Conservation (phyloP, 768 basidiomycete genomes). For the Agaricus blazei region DNA sequence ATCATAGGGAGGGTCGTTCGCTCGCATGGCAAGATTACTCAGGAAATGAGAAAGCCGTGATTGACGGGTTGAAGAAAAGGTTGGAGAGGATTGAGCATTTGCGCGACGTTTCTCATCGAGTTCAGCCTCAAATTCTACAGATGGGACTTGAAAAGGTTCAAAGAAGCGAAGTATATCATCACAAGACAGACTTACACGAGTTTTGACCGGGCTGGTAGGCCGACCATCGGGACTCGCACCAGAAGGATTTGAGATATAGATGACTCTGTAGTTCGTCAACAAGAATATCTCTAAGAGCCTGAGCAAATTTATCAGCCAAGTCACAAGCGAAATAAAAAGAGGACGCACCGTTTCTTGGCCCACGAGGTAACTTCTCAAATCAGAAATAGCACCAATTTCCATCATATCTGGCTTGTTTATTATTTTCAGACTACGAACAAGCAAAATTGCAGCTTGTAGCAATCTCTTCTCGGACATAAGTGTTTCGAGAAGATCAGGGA, state of each 20-base stretch:
- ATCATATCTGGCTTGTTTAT: conserved; percentile 91
- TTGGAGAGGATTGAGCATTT: conserved; percentile 31
- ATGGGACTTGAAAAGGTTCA: conserved; percentile 44
- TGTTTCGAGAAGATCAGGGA: conserved; percentile 89
- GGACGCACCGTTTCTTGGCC: conserved; percentile 76
- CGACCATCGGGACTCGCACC: conserved; percentile 92
- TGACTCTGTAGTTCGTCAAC: conserved; percentile 95
- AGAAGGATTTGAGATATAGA: conserved; percentile 95
- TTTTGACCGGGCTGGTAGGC: conserved; percentile 79
- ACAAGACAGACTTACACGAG: conserved; percentile 44
- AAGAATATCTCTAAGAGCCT: conserved; percentile 91
- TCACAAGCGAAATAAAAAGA: background rate
- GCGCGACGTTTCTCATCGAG: conserved; percentile 21
- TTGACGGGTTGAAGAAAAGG: conserved; percentile 33
- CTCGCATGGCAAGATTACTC: conserved; percentile 56
- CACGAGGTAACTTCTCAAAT: conserved; percentile 78
- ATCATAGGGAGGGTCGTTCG: conserved; percentile 77
- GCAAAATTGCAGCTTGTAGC: conserved; percentile 80
- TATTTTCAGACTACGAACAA: conserved; percentile 83
- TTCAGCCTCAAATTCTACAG: conserved; percentile 61
- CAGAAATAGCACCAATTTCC: conserved; percentile 92
- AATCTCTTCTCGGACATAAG: conserved; percentile 95
- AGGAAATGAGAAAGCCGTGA: conserved; percentile 60
- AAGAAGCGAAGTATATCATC: background rate
- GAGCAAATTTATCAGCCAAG: conserved; percentile 3